phyloP scores from a whole-genome alignment of 345 rosid species.

The Hibiscus mutabilis region DNA sequence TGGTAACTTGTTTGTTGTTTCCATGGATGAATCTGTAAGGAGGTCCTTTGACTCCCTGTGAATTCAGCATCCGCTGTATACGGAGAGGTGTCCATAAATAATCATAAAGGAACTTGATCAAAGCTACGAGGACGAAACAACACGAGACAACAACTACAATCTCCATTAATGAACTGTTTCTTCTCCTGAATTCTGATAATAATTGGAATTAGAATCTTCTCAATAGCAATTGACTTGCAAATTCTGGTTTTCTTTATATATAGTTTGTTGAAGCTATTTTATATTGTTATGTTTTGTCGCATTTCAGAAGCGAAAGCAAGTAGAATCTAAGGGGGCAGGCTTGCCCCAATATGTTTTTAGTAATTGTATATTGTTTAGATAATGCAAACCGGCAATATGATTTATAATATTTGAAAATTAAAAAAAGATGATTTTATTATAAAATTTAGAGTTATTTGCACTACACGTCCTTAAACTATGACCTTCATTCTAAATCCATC shows the following conservation, averaged over 20 bases:
- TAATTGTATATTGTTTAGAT: no score
- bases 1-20: conserved; percentile 20
- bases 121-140: conserved; percentile 3
- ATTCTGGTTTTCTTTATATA: background rate
- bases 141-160: conserved; percentile 1
- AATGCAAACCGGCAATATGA: no score
- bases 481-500: no score
- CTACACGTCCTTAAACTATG: no score
- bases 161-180: background rate
- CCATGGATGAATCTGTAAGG: conserved; percentile 32
- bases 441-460: no score
- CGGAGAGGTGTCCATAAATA: conserved; percentile 23
- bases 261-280: background rate
- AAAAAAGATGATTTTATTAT: no score
- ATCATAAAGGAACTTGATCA: conserved; percentile 14
- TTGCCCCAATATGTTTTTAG: no score
- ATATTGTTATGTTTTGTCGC: background rate
- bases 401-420: no score
- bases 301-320: no score
- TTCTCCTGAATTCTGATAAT: background rate
- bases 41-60: conserved; percentile 31
- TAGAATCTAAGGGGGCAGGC: no score
- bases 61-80: conserved; percentile 8
- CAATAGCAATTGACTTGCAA: background rate
- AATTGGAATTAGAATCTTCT: background rate